These are phyloP conservation scores for Beauveria australis DNA, from an alignment of 2,329 filamentous ascomycete species.

Conservation along the genomic window DNA sequence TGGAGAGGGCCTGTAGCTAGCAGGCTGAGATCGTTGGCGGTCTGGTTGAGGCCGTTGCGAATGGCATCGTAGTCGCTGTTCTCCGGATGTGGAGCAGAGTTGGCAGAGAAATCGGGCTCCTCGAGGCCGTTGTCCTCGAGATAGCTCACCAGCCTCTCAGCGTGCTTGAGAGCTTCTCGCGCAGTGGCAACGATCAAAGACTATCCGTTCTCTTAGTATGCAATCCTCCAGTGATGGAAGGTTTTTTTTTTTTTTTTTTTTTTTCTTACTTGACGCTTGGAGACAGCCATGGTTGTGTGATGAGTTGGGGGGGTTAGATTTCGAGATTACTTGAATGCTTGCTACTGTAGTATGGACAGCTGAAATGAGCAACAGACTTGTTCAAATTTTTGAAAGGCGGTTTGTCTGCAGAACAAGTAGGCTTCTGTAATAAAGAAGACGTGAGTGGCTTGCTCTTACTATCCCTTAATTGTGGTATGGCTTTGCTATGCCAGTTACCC, in stretches of 20 bases:
- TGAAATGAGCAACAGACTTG: neutral
- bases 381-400: neutral
- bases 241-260: too few species aligned
- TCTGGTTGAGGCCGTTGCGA: slow-evolving; percentile 4
- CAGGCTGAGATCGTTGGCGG: slow-evolving; percentile 12
- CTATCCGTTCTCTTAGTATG: neutral
- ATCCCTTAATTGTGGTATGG: neutral
- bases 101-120: neutral
- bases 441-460: neutral
- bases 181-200: neutral
- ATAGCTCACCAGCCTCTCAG: neutral
- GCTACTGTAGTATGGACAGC: neutral
- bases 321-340: neutral
- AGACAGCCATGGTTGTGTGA: neutral
- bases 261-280: neutral
- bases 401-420: neutral
- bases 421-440: neutral
- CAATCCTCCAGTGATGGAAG: neutral
- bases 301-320: neutral
- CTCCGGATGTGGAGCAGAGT: neutral
- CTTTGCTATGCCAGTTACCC: too few species aligned
- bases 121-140: slow-evolving; percentile 4
- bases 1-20: slow-evolving; percentile 12
- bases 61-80: slow-evolving; percentile 7
- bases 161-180: neutral